phyloP scores from a whole-genome alignment of 805 yeast genomes.

The Ogataea henricii region DNA sequence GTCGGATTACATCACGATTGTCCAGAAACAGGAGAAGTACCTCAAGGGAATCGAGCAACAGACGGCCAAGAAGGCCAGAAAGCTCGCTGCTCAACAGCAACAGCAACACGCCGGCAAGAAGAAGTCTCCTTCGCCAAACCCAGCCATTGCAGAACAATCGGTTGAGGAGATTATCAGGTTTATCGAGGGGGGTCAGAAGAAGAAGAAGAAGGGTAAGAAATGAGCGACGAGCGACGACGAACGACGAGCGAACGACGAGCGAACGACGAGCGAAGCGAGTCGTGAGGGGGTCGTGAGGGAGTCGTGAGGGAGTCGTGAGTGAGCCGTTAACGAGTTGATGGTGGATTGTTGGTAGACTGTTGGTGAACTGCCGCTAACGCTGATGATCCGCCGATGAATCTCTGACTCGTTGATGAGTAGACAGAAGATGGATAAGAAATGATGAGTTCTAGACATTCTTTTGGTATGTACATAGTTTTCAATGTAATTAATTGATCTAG shows the following conservation, averaged over 20 bases:
- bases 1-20: constrained; percentile 46
- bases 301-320: too few relatives aligned
- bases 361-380: too few relatives aligned
- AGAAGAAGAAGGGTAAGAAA: constrained; percentile 29
- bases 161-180: constrained; percentile 73
- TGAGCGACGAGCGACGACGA: constrained; percentile 6
- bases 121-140: constrained; percentile 42
- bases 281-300: too few relatives aligned
- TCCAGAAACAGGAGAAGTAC: constrained; percentile 45
- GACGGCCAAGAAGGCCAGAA: constrained; percentile 25
- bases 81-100: constrained; percentile 18
- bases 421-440: not conserved
- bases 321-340: too few relatives aligned
- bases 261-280: not conserved
- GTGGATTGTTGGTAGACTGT: too few relatives aligned
- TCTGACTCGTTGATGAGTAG: not conserved
- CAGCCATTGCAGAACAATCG: constrained; percentile 62
- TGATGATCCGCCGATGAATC: too few relatives aligned
- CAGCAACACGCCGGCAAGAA: constrained; percentile 30
- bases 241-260: too few relatives aligned
- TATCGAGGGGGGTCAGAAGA: constrained; percentile 59
- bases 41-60: constrained; percentile 26
- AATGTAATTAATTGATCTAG: not conserved
- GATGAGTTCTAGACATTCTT: not conserved
- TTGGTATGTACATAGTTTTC: constrained; percentile 14